These are phyloP conservation scores for Heimioporus sp. DNA, from an alignment of 768 basidiomycete species.

Conservation along the genomic window DNA sequence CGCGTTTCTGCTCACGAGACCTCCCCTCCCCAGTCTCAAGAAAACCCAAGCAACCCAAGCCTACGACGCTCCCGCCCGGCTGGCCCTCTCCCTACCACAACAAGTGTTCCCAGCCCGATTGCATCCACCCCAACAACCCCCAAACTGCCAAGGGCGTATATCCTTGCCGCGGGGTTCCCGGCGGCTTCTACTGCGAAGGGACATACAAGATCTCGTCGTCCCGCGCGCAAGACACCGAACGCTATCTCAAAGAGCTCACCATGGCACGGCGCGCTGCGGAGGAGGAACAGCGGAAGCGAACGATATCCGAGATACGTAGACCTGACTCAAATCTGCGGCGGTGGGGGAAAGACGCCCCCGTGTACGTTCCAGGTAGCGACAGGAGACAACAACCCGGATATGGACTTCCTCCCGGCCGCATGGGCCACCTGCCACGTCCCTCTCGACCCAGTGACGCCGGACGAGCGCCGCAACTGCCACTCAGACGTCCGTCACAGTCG, in stretches of 20 bases:
- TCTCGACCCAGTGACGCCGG: slow-evolving; percentile 19
- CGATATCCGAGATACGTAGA: slow-evolving; percentile 22
- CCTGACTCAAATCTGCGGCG: slow-evolving; percentile 22
- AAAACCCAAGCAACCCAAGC: slow-evolving; percentile 32
- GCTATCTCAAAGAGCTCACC: slow-evolving; percentile 27
- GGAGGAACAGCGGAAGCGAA: slow-evolving; percentile 31
- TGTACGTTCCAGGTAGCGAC: slow-evolving; percentile 6
- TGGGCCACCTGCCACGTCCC: neutral
- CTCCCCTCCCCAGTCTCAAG: slow-evolving; percentile 22
- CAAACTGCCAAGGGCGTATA: slow-evolving; percentile 30
- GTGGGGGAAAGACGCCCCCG: slow-evolving; percentile 10
- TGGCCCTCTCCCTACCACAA: slow-evolving; percentile 39
- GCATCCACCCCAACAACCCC: slow-evolving; percentile 31
- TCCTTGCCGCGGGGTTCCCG: slow-evolving; percentile 31
- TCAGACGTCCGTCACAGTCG: slow-evolving; percentile 9
- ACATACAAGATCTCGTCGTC: slow-evolving; percentile 34
- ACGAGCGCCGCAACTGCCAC: slow-evolving; percentile 14
- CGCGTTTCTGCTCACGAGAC: neutral
- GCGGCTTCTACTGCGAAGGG: slow-evolving; percentile 35
- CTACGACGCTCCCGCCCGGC: slow-evolving; percentile 24
- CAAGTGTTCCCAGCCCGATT: slow-evolving; percentile 35
- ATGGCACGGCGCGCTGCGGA: slow-evolving; percentile 23
- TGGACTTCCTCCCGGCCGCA: slow-evolving; percentile 4
- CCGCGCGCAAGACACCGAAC: slow-evolving; percentile 33
- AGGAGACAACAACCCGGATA: slow-evolving; percentile 1